Evolutionary conservation across 1,139 yeast species (phyloP), one percentile per base, ranked within the genome.

Genomic region (Entelexis sorbosivorans): DNA sequence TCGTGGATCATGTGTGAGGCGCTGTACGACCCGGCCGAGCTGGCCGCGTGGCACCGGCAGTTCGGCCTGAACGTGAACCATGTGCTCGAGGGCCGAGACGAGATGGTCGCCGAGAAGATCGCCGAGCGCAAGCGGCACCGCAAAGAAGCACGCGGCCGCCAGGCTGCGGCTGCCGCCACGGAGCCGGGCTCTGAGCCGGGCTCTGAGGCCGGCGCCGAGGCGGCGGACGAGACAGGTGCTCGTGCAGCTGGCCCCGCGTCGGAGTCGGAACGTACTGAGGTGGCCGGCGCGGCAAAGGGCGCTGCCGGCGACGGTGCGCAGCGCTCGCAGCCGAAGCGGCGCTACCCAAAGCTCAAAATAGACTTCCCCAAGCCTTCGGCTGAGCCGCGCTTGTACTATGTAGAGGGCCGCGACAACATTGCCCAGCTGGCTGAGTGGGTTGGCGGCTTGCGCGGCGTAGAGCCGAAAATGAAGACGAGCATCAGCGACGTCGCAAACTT

Each of bases 1-100:
- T 58, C 66, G n/a, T 65, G 66, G 65, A 58, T 67, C 22, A 47
- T 66, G 42, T 63, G 67, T 48, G 64, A 63, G 52, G 52, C 56
- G 50, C 38, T 51, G 22, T 43, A 52, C 43, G 24, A 48, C 50
- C 55, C 59, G 47, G 40, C 42, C 28, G 46, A 54, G 51, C 38
- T 62, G 54, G 38, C 20, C 7, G 34, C 38, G 22, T 56, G 51
- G 51, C 36, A 38, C 33, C 17, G 14, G 1, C 29, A 20, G 14
- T 48, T 56, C 17, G 47, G 47, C 16, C 16, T 5, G 13, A 52
- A 53, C 26, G 51, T 57, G 10, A 29, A 11, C 22, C 9, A 22
- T 1, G 53, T 56, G n/a, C 28, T 53, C 5, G 31, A 13, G 10
- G 46, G 26, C 8, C 51, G 59, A 11, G 55, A 52, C 34, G 39